These are phyloP conservation scores for Colletotrichum abscissum DNA, from an alignment of 2,329 filamentous ascomycete genomes.

Conservation along the genomic window DNA sequence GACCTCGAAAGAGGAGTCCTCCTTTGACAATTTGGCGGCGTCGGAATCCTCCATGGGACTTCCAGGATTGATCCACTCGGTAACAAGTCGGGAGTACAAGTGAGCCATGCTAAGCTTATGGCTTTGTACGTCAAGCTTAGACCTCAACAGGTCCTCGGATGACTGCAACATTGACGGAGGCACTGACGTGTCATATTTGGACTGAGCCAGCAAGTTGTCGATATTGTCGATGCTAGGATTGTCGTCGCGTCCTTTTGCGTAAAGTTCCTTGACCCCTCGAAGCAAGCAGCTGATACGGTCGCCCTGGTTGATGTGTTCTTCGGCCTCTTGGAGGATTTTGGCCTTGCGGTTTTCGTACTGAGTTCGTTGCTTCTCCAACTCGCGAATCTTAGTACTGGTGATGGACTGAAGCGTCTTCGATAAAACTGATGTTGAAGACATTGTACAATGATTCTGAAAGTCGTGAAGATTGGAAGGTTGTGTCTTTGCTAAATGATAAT, in stretches of 20 bases:
- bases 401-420: slow-evolving; percentile 56
- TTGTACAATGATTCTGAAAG: not conserved
- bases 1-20: slow-evolving; percentile 1
- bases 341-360: slow-evolving; percentile 50
- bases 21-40: slow-evolving; percentile 15
- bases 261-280: slow-evolving; percentile 16
- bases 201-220: slow-evolving; percentile 53
- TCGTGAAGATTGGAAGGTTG: not conserved
- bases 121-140: slow-evolving; percentile 52
- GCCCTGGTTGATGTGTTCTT: slow-evolving; percentile 40
- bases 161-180: slow-evolving; percentile 45
- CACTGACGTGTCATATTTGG: slow-evolving; percentile 53
- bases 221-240: slow-evolving; percentile 51
- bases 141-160: slow-evolving; percentile 51
- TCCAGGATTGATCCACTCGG: slow-evolving; percentile 55
- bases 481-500: not conserved
- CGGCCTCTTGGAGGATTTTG: slow-evolving; percentile 42
- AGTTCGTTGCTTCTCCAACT: slow-evolving; percentile 53
- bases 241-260: slow-evolving; percentile 39
- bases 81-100: slow-evolving; percentile 59
- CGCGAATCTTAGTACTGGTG: slow-evolving; percentile 56
- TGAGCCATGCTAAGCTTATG: slow-evolving; percentile 56
- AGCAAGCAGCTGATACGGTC: slow-evolving; percentile 45
- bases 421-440: slow-evolving; percentile 35
- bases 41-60: slow-evolving; percentile 33